Evolutionary conservation across 2,329 filamentous ascomycete genomes (phyloP).

Genomic region (Ophiostoma sp.): DNA sequence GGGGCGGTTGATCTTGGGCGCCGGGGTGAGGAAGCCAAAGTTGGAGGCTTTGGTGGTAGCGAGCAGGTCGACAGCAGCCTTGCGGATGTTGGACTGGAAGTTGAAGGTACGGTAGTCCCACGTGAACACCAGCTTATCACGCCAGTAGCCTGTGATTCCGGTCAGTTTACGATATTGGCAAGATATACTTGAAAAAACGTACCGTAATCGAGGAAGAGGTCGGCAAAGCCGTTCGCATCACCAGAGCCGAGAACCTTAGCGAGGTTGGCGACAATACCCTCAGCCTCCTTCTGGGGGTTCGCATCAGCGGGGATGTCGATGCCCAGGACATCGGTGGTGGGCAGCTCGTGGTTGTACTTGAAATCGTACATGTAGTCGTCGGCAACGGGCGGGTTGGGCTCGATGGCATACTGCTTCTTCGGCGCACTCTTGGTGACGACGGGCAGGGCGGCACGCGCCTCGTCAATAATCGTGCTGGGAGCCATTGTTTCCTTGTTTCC

Average conservation of each 20-base stretch:
- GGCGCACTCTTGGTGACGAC: constrained; percentile 13
- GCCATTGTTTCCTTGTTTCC: background rate
- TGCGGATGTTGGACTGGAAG: constrained; percentile 31
- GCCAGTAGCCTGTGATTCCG: constrained; percentile 30
- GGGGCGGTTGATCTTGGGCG: constrained; percentile 28
- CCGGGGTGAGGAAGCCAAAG: constrained; percentile 29
- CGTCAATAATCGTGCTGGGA: constrained; percentile 19
- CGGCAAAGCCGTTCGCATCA: constrained; percentile 30
- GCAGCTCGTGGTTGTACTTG: constrained; percentile 37
- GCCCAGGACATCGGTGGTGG: constrained; percentile 28
- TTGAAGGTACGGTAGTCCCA: constrained; percentile 37
- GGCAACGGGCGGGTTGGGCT: constrained; percentile 31
- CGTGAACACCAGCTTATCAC: constrained; percentile 35
- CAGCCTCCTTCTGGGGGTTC: constrained; percentile 18
- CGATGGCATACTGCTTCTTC: constrained; percentile 19
- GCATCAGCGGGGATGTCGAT: constrained; percentile 15
- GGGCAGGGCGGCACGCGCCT: constrained; percentile 11
- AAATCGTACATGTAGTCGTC: constrained; percentile 41
- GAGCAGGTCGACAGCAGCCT: constrained; percentile 34
- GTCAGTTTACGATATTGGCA: background rate
- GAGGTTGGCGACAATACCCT: constrained; percentile 14
- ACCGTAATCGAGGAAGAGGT: background rate
- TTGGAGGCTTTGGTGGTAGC: constrained; percentile 30
- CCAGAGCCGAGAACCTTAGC: constrained; percentile 20
- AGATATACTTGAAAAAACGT: background rate